A percentile compares a stretch with the other conserved stretches of the same genome.
These are phyloP conservation scores for Coemansia sp. DNA, from an alignment of 192 early-diverging fungal genomes.

Conservation along the genomic window DNA sequence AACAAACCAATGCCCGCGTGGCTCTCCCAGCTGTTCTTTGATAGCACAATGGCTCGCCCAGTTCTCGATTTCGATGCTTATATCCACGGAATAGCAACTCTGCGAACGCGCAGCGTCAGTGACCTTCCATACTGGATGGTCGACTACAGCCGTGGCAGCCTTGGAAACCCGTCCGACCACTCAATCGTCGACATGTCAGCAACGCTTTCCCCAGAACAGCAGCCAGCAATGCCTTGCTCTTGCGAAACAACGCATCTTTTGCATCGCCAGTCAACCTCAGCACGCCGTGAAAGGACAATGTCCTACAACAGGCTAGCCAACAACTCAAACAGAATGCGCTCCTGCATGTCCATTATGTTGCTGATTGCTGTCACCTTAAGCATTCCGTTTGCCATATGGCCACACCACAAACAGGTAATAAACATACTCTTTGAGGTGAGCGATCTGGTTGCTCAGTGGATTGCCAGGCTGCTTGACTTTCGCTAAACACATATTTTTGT, in stretches of 20 bases:
- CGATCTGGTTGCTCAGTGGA: constrained; percentile 45
- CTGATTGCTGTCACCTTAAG: constrained; percentile 20
- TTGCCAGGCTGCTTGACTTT: constrained; percentile 27
- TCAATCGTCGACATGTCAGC: constrained; percentile 17
- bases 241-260: constrained; percentile 23
- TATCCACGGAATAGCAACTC: constrained; percentile 31
- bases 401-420: constrained; percentile 28
- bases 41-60: constrained; percentile 30
- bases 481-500: not conserved
- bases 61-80: constrained; percentile 54
- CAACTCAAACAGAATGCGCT: not conserved
- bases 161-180: constrained; percentile 3
- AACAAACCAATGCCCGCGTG: constrained; percentile 26
- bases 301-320: not conserved
- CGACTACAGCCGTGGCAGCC: constrained; percentile 26
- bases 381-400: constrained; percentile 28
- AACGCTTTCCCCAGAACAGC: not conserved
- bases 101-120: constrained; percentile 8
- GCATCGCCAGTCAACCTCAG: constrained; percentile 7
- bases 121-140: constrained; percentile 48
- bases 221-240: not conserved
- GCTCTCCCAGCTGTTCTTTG: constrained; percentile 47
- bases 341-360: constrained; percentile 14
- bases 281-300: not conserved
- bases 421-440: constrained; percentile 28